phyloP scores from a whole-genome alignment of 352 stramenopile species.

The Pilasporangium apinafurcum region DNA sequence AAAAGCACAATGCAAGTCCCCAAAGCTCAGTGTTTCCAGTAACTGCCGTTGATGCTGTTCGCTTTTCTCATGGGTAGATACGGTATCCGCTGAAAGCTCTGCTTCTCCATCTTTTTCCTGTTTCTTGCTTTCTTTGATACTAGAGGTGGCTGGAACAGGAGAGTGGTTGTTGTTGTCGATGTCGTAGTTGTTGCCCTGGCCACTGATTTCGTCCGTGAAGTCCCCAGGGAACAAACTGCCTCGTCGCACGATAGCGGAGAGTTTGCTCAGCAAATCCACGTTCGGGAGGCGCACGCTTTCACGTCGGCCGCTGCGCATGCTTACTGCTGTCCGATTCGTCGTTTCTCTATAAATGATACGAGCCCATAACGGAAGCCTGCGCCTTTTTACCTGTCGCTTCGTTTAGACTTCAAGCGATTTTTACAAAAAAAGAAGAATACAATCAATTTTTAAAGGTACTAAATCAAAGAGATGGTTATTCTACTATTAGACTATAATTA shows the following conservation, averaged over 20 bases:
- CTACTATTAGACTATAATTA: no score
- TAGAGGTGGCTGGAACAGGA: not conserved
- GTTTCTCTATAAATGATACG: no score
- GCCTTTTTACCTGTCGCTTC: not conserved
- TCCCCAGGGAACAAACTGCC: conserved; percentile 5
- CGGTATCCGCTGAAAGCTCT: no score
- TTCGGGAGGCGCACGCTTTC: conserved; percentile 8
- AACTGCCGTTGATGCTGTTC: conserved; percentile 1
- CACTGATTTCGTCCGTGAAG: not conserved
- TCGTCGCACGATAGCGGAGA: conserved; percentile 13
- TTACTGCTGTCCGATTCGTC: no score
- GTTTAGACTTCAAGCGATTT: no score
- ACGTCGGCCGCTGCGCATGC: conserved; percentile 9
- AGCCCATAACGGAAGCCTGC: no score
- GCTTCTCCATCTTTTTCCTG: not conserved
- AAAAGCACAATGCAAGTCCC: conserved; percentile 8
- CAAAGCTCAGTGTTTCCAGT: conserved; percentile 5
- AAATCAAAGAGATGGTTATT: no score
- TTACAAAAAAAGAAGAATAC: no score
- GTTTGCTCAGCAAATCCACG: conserved; percentile 14
- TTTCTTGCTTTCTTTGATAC: not conserved
- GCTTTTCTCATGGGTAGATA: no score
- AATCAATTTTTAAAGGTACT: no score
- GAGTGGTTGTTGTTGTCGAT: conserved; percentile 2
- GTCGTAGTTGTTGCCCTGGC: not conserved